Evolutionary conservation across 768 basidiomycete genomes (phyloP).

Genomic region (Xerocomellus amylosporus): DNA sequence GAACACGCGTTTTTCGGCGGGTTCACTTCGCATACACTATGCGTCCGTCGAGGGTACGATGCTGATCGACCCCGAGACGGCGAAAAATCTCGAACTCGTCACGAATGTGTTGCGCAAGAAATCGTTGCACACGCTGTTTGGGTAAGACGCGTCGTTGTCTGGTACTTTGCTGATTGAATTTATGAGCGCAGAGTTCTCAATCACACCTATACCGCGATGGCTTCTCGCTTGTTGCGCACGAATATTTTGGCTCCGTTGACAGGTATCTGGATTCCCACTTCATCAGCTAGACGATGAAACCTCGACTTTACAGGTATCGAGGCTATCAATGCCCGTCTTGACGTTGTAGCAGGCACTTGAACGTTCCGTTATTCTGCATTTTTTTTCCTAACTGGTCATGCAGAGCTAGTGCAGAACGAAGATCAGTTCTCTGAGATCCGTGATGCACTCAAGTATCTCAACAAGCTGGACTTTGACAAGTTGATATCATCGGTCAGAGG

Average conservation of each 20-base stretch:
- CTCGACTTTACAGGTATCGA: constrained; percentile 25
- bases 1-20: constrained; percentile 66
- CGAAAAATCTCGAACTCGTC: constrained; percentile 85
- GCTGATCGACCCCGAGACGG: constrained; percentile 91
- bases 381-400: not conserved
- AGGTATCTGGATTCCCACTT: constrained; percentile 36
- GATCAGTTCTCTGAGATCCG: constrained; percentile 67
- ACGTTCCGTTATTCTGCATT: not conserved
- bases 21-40: constrained; percentile 73
- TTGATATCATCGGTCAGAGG: constrained; percentile 62
- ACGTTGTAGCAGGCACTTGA: constrained; percentile 73
- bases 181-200: constrained; percentile 56
- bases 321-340: constrained; percentile 77
- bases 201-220: constrained; percentile 90
- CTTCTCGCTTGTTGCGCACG: constrained; percentile 69
- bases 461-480: constrained; percentile 87
- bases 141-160: constrained; percentile 42
- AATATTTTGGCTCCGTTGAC: constrained; percentile 83
- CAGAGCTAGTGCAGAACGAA: constrained; percentile 77
- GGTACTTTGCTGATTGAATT: not conserved
- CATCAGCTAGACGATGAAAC: not conserved
- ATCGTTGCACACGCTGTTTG: constrained; percentile 73
- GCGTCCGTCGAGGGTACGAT: constrained; percentile 85
- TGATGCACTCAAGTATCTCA: constrained; percentile 64
- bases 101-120: constrained; percentile 67